Evolutionary conservation across 345 rosid species (phyloP), one percentile per base, ranked within the genome.

Genomic region (Cardamine chenopodiifolia): DNA sequence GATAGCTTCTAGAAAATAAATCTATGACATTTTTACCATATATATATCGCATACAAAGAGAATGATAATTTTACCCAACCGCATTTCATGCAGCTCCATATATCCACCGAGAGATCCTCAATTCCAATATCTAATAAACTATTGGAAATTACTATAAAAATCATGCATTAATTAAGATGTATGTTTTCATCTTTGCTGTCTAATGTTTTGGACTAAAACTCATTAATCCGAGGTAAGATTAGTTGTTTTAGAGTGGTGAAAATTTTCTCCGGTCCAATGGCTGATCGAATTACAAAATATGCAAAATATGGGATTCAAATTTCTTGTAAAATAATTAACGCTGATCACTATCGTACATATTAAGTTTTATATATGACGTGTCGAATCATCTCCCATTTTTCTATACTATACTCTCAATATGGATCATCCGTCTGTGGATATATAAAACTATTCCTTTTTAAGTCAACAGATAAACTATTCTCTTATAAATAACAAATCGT

Each of bases 351-450:
- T 15, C 18, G 8, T 37, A 37, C 22, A 19, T 39, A 71, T 42
- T 48, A 35, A 18, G 22, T 31, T 45, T 22, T n/a, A 15, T 35
- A 37, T 40, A 42, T n/a, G 54, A 54, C 58, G 35, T 32, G 47
- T 29, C 32, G 17, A 74, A 57, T 66, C 48, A 65, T 73, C 34
- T 20, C 54, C 14, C 20, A 12, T 28, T 49, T 18, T 47, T 73
- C 22, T 66, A 19, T 66, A 39, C 53, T 62, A 59, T 60, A 39
- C 62, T 50, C 37, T n/a, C 55, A 50, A 15, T 61, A 50, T 52
- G 74, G 69, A 61, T 75, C 74, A 68, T 75, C 48, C 74, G 52
- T 61, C 59, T 45, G 61, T 74, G 49, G 34, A 48, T 59, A 26
- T 68, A 44, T 37, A 66, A 65, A 66, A 74, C 34, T 66, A 58